A percentile compares a stretch with the other conserved stretches of the same genome.
Evolutionary conservation across 805 yeast species (phyloP).

Genomic region (Brettanomyces bruxellensis): DNA sequence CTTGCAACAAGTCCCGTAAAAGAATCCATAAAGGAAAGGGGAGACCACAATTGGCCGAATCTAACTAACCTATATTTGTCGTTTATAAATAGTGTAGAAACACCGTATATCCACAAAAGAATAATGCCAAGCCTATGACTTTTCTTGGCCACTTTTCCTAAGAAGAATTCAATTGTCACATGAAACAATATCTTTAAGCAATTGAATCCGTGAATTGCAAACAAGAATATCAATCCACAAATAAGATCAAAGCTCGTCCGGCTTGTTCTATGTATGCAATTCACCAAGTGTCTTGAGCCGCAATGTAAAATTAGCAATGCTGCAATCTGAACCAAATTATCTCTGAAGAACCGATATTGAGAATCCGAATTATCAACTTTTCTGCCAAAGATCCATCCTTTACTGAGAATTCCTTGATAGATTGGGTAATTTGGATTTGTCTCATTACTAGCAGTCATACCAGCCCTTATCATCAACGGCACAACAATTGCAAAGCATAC

Average conservation of each 20-base stretch:
- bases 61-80: conserved; percentile 52
- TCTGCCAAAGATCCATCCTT: conserved; percentile 88
- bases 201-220: conserved; percentile 77
- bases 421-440: conserved; percentile 63
- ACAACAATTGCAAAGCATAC: conserved; percentile 57
- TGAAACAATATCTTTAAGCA: conserved; percentile 53
- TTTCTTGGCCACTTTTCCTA: conserved; percentile 32
- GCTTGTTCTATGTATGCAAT: conserved; percentile 31
- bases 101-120: conserved; percentile 69
- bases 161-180: conserved; percentile 39
- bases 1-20: conserved; percentile 72
- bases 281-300: conserved; percentile 32
- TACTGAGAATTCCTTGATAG: conserved; percentile 50
- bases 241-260: conserved; percentile 47
- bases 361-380: conserved; percentile 88
- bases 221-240: conserved; percentile 61
- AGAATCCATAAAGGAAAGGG: conserved; percentile 49
- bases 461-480: conserved; percentile 77
- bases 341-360: conserved; percentile 83
- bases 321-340: conserved; percentile 59
- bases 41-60: conserved; percentile 32
- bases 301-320: conserved; percentile 49
- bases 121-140: conserved; percentile 31
- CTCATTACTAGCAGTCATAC: conserved; percentile 70
- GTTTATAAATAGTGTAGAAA: conserved; percentile 70